Evolutionary conservation across 2,329 filamentous ascomycete species (phyloP), one percentile per base, ranked within the genome.

Genomic region (Xylaria sp.): DNA sequence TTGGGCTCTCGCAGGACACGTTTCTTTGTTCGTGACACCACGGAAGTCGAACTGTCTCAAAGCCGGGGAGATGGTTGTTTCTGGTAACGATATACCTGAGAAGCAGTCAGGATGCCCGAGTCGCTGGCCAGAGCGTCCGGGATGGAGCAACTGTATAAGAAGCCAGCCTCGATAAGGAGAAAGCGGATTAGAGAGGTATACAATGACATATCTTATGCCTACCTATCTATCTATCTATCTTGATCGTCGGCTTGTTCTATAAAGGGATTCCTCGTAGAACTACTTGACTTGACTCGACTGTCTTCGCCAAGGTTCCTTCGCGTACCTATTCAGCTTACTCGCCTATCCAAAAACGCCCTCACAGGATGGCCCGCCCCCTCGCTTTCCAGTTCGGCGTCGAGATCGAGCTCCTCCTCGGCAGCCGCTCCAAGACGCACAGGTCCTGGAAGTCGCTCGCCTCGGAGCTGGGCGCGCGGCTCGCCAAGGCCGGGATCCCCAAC

Each of bases 361-460:
- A 34, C 29, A 34, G 4, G 11, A 43, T 54, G 52, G 44, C 54
- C 16, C 44, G 17, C 39, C 38, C 54, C 18, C 41, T 47, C 8
- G 34, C 50, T 3, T 56, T 58, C 42, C 47, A 39, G 9, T 75
- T 75, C 44, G 73, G 73, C 18, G 55, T 75, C 18, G 73, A 75
- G 59, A 64, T 75, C 19, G 73, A 75, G 59, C 61, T 75, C 2
- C 67, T 74, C 5, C 59, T 75, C 2, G 65, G 62, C 9, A 64
- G 68, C 51, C 66, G 64, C 42, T 69, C 69, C 34, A 72, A 68
- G 53, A 53, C 60, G 8, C 63, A 70, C 50, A 66, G 66, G 7
- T 60, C 63, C 3, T 74, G 72, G 71, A 59, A 62, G 4, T 52
- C 65, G 2, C 63, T 75, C n/a, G 72, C 72, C 9, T 57, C 68